A percentile compares a stretch with the other conserved stretches of the same genome.
These are phyloP conservation scores for Simplicillium aogashimaense DNA, from an alignment of 2,329 filamentous ascomycete species.

Conservation along the genomic window DNA sequence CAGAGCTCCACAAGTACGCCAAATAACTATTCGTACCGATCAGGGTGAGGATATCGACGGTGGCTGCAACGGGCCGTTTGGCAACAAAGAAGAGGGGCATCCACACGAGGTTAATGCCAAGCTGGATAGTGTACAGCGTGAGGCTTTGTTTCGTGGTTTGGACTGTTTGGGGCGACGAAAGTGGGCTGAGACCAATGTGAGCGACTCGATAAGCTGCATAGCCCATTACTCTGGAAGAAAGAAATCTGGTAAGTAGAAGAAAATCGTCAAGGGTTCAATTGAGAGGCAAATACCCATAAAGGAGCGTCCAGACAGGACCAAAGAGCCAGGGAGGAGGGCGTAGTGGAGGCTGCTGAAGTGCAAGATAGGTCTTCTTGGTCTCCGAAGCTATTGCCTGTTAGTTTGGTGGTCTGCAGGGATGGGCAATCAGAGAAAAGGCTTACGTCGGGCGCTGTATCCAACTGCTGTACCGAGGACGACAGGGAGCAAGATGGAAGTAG, in stretches of 20 bases:
- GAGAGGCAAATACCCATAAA: slow-evolving; percentile 41
- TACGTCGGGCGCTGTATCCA: slow-evolving; percentile 59
- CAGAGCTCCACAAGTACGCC: slow-evolving; percentile 63
- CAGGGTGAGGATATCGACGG: slow-evolving; percentile 64
- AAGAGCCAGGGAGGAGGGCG: slow-evolving; percentile 53
- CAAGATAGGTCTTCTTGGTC: slow-evolving; percentile 52
- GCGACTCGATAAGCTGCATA: slow-evolving; percentile 78
- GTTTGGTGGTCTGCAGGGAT: too few relatives aligned
- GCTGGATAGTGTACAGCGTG: slow-evolving; percentile 76
- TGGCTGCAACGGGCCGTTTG: slow-evolving; percentile 62
- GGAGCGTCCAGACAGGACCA: slow-evolving; percentile 54
- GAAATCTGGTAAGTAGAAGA: background rate
- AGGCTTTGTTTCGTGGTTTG: slow-evolving; percentile 56
- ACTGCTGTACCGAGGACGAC: slow-evolving; percentile 63
- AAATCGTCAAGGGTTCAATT: slow-evolving; percentile 1
- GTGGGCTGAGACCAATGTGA: slow-evolving; percentile 48
- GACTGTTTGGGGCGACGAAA: slow-evolving; percentile 41
- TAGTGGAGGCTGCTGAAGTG: slow-evolving; percentile 57
- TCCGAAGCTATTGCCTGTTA: slow-evolving; percentile 33
- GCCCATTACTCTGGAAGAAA: slow-evolving; percentile 57
- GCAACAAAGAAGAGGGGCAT: slow-evolving; percentile 88
- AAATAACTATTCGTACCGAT: slow-evolving; percentile 65
- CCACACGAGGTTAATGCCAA: slow-evolving; percentile 78
- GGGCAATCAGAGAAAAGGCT: slow-evolving; percentile 15
- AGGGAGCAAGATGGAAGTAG: slow-evolving; percentile 66